A percentile compares a stretch with the other conserved stretches of the same genome.
Conservation (phyloP, 371 early-diverging fungal species). For the Mucor irregularis region DNA sequence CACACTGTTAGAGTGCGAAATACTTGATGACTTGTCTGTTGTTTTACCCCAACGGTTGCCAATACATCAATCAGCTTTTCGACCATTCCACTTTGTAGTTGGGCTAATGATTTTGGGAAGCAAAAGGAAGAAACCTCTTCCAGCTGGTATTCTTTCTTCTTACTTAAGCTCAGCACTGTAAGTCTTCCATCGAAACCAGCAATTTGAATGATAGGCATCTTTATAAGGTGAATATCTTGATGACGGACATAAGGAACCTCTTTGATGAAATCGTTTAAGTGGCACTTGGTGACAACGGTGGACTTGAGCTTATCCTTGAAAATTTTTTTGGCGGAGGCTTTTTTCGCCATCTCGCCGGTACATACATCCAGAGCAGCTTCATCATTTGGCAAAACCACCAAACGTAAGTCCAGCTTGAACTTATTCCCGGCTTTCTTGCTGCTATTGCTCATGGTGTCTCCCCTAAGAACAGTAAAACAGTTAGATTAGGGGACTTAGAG, state of each 20-base stretch:
- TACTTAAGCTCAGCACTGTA: constrained; percentile 7
- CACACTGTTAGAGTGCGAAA: constrained; percentile 11
- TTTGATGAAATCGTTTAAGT: constrained; percentile 21
- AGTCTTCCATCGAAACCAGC: constrained; percentile 15
- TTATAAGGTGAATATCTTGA: constrained; percentile 19
- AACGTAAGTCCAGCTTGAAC: constrained; percentile 10
- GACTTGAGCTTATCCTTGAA: constrained; percentile 21
- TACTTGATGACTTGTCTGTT: constrained; percentile 11
- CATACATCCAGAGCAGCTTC: constrained; percentile 9
- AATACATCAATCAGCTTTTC: constrained; percentile 20
- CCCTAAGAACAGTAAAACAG: constrained; percentile 13
- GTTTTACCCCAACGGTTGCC: constrained; percentile 13
- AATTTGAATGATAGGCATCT: too few relatives aligned
- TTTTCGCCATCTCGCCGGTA: constrained; percentile 16
- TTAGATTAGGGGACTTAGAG: constrained; percentile 13
- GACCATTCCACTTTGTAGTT: constrained; percentile 8
- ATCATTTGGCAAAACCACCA: constrained; percentile 15
- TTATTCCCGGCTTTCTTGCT: constrained; percentile 11
- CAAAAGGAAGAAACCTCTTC: constrained; percentile 14
- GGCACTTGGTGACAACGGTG: constrained; percentile 11
- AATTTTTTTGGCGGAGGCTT: constrained; percentile 14
- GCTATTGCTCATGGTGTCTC: constrained; percentile 13
- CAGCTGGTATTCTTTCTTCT: constrained; percentile 14
- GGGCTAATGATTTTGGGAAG: constrained; percentile 6
- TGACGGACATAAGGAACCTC: constrained; percentile 10